Percentiles rank a stretch among this genome's conserved stretches.
These are phyloP conservation scores for Thermochaetoides thermophila DNA, from an alignment of 495 filamentous ascomycete genomes.

Conservation along the genomic window DNA sequence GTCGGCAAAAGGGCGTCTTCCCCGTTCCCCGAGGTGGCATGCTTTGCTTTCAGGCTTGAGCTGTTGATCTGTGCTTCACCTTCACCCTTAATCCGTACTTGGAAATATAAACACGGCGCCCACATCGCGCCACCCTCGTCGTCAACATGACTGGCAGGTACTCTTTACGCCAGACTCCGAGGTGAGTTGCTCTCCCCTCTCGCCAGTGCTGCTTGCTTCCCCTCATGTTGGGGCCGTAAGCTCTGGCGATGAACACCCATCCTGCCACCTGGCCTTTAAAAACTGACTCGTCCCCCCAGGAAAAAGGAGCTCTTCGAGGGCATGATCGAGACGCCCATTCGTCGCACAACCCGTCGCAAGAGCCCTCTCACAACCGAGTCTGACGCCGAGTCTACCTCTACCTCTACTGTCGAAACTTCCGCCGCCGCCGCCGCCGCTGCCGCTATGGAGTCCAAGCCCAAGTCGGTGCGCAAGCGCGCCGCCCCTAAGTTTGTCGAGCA, in stretches of 20 bases:
- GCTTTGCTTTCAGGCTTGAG: not conserved
- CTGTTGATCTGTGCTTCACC: not conserved
- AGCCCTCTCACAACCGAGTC: conserved; percentile 26
- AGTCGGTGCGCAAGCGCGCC: conserved; percentile 21
- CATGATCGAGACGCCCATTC: conserved; percentile 32
- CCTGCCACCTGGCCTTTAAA: not conserved
- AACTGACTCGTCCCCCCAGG: conserved; percentile 9
- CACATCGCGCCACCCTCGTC: conserved; percentile 4
- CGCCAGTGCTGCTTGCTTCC: not conserved
- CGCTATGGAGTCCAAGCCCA: conserved; percentile 8
- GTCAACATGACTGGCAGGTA: conserved; percentile 23
- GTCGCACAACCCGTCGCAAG: conserved; percentile 26
- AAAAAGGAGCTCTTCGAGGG: conserved; percentile 39
- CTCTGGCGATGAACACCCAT: not conserved
- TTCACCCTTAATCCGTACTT: not conserved
- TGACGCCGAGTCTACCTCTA: conserved; percentile 30
- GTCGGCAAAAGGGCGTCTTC: not conserved
- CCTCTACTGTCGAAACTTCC: conserved; percentile 26
- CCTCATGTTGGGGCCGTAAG: not conserved
- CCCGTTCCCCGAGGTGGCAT: not conserved
- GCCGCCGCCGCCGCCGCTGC: no score
- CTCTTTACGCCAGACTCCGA: conserved; percentile 37
- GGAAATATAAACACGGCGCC: conserved; percentile 10
- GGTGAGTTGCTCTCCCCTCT: conserved; percentile 18
- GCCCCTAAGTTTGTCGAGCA: conserved; percentile 32